These are phyloP conservation scores for Tulasnella sp. DNA, from an alignment of 768 basidiomycete genomes.

Conservation along the genomic window DNA sequence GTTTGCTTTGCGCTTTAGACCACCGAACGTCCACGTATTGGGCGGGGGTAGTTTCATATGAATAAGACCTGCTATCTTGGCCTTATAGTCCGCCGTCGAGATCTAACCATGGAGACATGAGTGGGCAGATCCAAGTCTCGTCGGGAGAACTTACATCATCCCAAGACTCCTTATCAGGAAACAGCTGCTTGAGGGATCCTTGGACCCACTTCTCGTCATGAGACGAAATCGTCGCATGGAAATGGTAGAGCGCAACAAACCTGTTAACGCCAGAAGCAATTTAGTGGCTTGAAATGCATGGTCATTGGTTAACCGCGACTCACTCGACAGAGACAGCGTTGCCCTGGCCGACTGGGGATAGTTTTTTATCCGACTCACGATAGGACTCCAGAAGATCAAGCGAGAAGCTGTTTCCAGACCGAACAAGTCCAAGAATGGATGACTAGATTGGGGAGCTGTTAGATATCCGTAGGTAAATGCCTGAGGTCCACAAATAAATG, in stretches of 20 bases:
- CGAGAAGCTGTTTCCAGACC: slow-evolving; percentile 6
- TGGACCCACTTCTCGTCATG: slow-evolving; percentile 18
- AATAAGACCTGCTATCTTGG: neutral
- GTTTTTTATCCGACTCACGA: neutral
- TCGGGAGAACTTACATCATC: slow-evolving; percentile 13
- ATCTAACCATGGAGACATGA: slow-evolving; percentile 12
- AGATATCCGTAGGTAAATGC: too few species aligned
- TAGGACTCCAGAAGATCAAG: neutral
- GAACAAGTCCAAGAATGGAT: neutral
- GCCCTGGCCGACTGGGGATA: neutral
- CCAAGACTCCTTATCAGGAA: neutral
- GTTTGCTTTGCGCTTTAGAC: slow-evolving; percentile 23
- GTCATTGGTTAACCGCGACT: too few species aligned
- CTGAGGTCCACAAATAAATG: too few species aligned
- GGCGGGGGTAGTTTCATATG: neutral
- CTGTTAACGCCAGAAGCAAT: too few species aligned
- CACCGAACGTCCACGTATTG: slow-evolving; percentile 26
- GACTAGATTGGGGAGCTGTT: neutral
- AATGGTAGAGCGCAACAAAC: slow-evolving; percentile 12
- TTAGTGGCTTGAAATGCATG: too few species aligned
- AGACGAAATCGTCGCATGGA: slow-evolving; percentile 13
- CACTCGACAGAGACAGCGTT: slow-evolving; percentile 11
- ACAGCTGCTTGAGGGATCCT: neutral
- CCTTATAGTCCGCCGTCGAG: slow-evolving; percentile 16
- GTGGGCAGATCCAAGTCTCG: too few species aligned